phyloP scores from a whole-genome alignment of 257 asterid species.

The Scutellaria baicalensis region DNA sequence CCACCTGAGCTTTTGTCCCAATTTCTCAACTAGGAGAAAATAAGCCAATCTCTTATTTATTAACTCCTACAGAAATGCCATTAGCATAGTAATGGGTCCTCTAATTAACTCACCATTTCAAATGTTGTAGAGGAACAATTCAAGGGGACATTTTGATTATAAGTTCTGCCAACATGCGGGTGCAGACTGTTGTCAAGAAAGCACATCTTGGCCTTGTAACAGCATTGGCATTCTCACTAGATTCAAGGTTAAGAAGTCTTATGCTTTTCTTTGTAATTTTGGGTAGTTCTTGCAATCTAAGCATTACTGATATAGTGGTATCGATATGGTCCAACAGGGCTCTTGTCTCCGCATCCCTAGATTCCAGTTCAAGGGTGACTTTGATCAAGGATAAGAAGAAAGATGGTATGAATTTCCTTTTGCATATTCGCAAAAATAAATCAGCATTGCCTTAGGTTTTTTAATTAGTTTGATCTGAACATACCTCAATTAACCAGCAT shows the following conservation, averaged over 20 bases:
- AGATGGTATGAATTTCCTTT: conserved; percentile 35
- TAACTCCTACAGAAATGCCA: not conserved
- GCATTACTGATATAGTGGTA: conserved; percentile 6
- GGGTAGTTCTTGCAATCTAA: not conserved
- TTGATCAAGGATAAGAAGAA: conserved; percentile 48
- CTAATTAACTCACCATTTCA: conserved; percentile 3
- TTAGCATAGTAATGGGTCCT: not conserved
- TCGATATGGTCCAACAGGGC: conserved; percentile 40
- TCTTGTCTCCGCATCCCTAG: conserved; percentile 76
- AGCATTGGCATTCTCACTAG: conserved; percentile 62
- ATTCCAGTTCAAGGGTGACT: conserved; percentile 81
- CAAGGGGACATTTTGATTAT: conserved; percentile 64
- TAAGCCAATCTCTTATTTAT: not conserved
- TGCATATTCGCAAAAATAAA: not conserved
- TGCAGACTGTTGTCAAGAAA: conserved; percentile 48
- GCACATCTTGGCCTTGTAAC: conserved; percentile 95
- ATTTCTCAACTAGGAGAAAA: not conserved
- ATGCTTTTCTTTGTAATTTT: not conserved
- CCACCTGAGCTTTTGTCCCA: not conserved
- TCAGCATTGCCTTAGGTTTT: not conserved
- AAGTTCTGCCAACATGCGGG: conserved; percentile 43
- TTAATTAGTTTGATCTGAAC: not conserved
- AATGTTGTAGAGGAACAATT: conserved; percentile 74
- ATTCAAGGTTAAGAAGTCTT: conserved; percentile 60
- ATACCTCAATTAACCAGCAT: not conserved